phyloP scores from a whole-genome alignment of 2,329 filamentous ascomycete genomes.

The Cercospora canescens region DNA sequence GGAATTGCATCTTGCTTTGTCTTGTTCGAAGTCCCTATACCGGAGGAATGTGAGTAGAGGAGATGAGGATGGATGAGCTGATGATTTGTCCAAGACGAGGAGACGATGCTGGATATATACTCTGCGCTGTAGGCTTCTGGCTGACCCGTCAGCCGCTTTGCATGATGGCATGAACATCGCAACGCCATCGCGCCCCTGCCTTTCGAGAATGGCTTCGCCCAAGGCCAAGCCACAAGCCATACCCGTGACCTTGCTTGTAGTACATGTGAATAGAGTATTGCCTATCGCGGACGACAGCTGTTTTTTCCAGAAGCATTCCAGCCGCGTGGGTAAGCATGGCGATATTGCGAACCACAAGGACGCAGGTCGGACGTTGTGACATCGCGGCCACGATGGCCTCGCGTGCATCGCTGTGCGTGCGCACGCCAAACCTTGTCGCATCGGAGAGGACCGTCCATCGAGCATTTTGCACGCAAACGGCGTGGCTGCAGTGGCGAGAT shows the following conservation, averaged over 20 bases:
- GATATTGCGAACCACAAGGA: neutral
- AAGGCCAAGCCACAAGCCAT: slow-evolving; percentile 1
- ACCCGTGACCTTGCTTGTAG: neutral
- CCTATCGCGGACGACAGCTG: neutral
- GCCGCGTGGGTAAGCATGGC: neutral
- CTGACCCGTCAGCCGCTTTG: neutral
- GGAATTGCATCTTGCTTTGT: slow-evolving; percentile 2
- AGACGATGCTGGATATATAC: slow-evolving; percentile 2
- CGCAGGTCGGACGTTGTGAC: neutral
- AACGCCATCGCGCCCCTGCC: neutral
- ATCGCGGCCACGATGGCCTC: neutral
- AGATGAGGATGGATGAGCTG: slow-evolving; percentile 4
- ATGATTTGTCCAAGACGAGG: neutral
- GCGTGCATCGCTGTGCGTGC: slow-evolving; percentile 2
- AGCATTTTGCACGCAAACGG: neutral
- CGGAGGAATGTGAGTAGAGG: neutral
- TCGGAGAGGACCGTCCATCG: neutral
- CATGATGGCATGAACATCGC: neutral
- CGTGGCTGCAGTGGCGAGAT: neutral
- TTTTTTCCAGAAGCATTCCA: neutral
- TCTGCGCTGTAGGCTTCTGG: neutral
- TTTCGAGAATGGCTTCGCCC: neutral
- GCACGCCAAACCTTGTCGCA: neutral
- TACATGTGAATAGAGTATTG: neutral
- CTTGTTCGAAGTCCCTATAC: neutral